Evolutionary conservation across 768 basidiomycete species (phyloP).

Genomic region (Lactarius hengduanensis): DNA sequence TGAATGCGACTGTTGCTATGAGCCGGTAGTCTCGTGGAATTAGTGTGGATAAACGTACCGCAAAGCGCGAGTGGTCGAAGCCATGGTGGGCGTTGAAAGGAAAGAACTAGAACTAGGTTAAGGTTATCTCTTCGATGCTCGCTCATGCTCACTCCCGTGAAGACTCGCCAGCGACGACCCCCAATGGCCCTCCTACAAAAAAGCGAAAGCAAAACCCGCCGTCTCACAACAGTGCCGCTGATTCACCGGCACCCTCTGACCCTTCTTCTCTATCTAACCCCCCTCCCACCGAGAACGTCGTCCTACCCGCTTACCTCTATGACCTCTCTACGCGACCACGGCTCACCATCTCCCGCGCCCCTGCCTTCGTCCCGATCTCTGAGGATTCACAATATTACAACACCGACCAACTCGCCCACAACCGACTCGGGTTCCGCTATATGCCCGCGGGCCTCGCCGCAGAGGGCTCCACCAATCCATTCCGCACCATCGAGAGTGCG

Average conservation of each 20-base stretch:
- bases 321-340: constrained; percentile 70
- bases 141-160: constrained; percentile 29
- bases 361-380: constrained; percentile 59
- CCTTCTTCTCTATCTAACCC: constrained; percentile 30
- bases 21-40: background rate
- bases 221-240: constrained; percentile 31
- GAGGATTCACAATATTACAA: constrained; percentile 58
- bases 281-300: constrained; percentile 43
- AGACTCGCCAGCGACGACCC: constrained; percentile 32
- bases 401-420: constrained; percentile 70
- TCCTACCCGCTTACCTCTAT: constrained; percentile 58
- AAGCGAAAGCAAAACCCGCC: constrained; percentile 29
- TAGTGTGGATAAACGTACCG: constrained; percentile 15
- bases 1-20: constrained; percentile 60
- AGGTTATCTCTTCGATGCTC: constrained; percentile 22
- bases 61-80: constrained; percentile 7
- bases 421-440: constrained; percentile 78
- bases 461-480: constrained; percentile 55
- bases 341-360: constrained; percentile 72
- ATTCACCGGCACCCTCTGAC: constrained; percentile 40
- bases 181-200: constrained; percentile 16
- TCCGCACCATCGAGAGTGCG: constrained; percentile 77
- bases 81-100: constrained; percentile 5
- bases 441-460: constrained; percentile 73
- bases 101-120: constrained; percentile 20